Evolutionary conservation across 2,329 filamentous ascomycete species (phyloP), one percentile per base, ranked within the genome.

Genomic region (Trichophyton mentagrophytes): DNA sequence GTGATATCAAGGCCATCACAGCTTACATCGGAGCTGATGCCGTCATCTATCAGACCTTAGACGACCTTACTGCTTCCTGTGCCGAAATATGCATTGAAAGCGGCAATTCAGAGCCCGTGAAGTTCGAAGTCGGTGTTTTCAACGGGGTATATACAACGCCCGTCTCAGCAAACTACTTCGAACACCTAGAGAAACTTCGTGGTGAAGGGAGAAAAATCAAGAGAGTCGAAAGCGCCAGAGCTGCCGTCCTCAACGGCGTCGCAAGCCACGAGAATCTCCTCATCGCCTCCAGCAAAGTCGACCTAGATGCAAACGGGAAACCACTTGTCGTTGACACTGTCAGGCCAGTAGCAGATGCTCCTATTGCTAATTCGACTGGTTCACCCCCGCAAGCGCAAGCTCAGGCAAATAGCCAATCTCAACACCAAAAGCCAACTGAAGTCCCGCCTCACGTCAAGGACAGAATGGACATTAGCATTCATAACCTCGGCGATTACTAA

Each of bases 41-140:
- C 58, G 85, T 96, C 53, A 86, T 91, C 63, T 90, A 85, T 70
- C 87, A 90, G 69, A 83, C 80, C 15, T 81, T 97, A 1, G 80
- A 85, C 1, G 91, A 95, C 68, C 79, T 97, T n/a, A 86, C 87
- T 69, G 83, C 80, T 33, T 85, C 90, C 0, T 96, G 91, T 69
- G 81, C 85, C 1, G 85, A 90, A 66, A 81, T 89, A 3, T 85
- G 84, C 3, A 67, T 67, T 38, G 73, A 63, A 80, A 84, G 58
- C 76, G 81, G 60, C 74, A 81, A 63, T 76, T 77, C 38, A 71
- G 82, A 67, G 78, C 76, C 75, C 3, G 67, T 82, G 64, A 78
- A 86, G 60, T 96, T 96, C 66, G 92, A 97, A 71, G 85, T 95
- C 1, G 91, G 92, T 60, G 91, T 96, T 7, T 96, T 97, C 77